Percentiles rank a stretch among this genome's conserved stretches.
These are phyloP conservation scores for Drechslerella stenobrocha DNA, from an alignment of 2,329 filamentous ascomycete genomes.

Conservation along the genomic window DNA sequence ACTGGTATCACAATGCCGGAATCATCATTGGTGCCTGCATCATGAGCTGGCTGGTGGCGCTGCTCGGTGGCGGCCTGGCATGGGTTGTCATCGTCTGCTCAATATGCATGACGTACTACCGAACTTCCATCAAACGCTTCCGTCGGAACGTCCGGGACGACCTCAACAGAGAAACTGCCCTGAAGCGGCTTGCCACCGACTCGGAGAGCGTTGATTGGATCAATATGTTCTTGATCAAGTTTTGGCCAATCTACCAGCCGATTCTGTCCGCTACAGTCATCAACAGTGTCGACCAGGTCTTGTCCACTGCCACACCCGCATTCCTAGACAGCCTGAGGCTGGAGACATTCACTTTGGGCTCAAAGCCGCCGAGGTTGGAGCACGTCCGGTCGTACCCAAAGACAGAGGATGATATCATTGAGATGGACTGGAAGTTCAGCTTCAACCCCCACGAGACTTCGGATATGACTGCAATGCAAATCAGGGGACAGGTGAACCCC, in stretches of 20 bases:
- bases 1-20: conserved; percentile 98
- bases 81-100: conserved; percentile 96
- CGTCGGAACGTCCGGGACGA: conserved; percentile 96
- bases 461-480: conserved; percentile 84
- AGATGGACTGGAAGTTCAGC: conserved; percentile 99
- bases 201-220: conserved; percentile 97
- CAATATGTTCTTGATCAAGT: conserved; percentile 97
- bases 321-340: conserved; percentile 93
- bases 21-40: conserved; percentile 92
- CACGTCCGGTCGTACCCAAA: conserved; percentile 98
- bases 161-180: conserved; percentile 81
- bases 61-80: conserved; percentile 84
- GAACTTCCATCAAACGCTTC: conserved; percentile 89
- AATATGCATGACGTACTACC: conserved; percentile 89
- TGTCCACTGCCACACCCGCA: conserved; percentile 85
- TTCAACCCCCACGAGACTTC: conserved; percentile 94
- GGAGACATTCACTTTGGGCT: conserved; percentile 89
- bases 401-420: conserved; percentile 87
- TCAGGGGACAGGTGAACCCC: conserved; percentile 95
- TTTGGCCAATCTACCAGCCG: conserved; percentile 98
- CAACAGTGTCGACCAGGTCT: conserved; percentile 90
- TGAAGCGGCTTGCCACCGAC: conserved; percentile 85
- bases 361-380: conserved; percentile 92
- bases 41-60: conserved; percentile 82
- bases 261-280: conserved; percentile 90